A percentile compares a stretch with the other conserved stretches of the same genome.
Conservation (phyloP, 768 basidiomycete genomes). For the Mycena polygramma region DNA sequence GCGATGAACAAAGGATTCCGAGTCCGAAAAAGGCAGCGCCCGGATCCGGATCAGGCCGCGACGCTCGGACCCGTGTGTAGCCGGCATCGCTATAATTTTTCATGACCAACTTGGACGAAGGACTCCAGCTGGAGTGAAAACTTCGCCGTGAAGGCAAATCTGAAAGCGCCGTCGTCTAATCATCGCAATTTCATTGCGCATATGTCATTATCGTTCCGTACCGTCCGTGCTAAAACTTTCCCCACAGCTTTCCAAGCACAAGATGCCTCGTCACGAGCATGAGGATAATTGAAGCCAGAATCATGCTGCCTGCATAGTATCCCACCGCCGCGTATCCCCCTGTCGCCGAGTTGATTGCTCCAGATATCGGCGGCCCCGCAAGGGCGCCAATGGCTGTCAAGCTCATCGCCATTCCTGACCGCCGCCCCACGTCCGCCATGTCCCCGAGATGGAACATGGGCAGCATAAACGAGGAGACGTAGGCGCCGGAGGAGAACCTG, state of each 20-base stretch:
- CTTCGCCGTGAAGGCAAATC: too few species aligned
- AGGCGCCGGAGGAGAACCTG: slow-evolving; percentile 74
- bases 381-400: slow-evolving; percentile 74
- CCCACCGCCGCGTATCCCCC: slow-evolving; percentile 68
- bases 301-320: slow-evolving; percentile 56
- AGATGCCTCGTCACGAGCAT: slow-evolving; percentile 57
- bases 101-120: too few species aligned
- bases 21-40: too few species aligned
- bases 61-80: too few species aligned
- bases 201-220: too few species aligned
- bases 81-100: too few species aligned
- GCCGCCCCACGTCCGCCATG: slow-evolving; percentile 70
- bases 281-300: slow-evolving; percentile 57
- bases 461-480: slow-evolving; percentile 66
- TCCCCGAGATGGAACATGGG: slow-evolving; percentile 75
- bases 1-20: too few species aligned
- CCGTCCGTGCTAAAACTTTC: slow-evolving; percentile 51
- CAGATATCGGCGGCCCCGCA: slow-evolving; percentile 80
- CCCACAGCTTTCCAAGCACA: slow-evolving; percentile 53
- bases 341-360: slow-evolving; percentile 69
- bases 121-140: too few species aligned
- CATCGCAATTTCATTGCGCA: too few species aligned
- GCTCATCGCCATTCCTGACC: slow-evolving; percentile 75
- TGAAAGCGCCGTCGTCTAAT: too few species aligned
- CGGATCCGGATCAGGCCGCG: too few species aligned